These are phyloP conservation scores for Hypoxylon sp. DNA, from an alignment of 2,329 filamentous ascomycete genomes.

Conservation along the genomic window DNA sequence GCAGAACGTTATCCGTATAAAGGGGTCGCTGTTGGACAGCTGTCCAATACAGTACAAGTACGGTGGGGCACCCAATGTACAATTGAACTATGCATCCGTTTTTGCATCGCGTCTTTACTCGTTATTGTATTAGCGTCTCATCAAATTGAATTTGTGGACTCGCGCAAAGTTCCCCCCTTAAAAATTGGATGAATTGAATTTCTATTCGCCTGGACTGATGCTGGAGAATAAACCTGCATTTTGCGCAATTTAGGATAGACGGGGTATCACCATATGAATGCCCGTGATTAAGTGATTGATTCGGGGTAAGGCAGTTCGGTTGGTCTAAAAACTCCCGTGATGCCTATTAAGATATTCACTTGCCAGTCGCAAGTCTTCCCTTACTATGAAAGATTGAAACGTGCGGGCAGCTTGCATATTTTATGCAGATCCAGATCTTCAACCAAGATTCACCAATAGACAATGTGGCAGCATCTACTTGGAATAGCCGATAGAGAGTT, in stretches of 20 bases:
- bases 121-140: constrained; percentile 42
- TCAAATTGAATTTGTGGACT: constrained; percentile 32
- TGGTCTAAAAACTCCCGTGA: constrained; percentile 32
- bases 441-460: constrained; percentile 36
- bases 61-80: constrained; percentile 18
- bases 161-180: constrained; percentile 16
- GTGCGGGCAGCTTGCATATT: constrained; percentile 21
- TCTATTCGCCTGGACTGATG: constrained; percentile 26
- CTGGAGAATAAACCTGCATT: constrained; percentile 3
- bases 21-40: constrained; percentile 34
- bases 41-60: constrained; percentile 36
- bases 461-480: constrained; percentile 9
- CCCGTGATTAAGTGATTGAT: constrained; percentile 9
- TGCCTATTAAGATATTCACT: constrained; percentile 14
- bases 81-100: constrained; percentile 16
- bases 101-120: constrained; percentile 21
- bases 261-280: neutral
- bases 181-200: constrained; percentile 27
- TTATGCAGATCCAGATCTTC: constrained; percentile 41
- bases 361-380: constrained; percentile 21
- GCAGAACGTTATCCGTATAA: constrained; percentile 38
- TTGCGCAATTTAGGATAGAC: constrained; percentile 24
- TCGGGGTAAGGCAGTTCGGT: constrained; percentile 16
- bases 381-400: constrained; percentile 32
- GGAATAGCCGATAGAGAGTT: constrained; percentile 5